A percentile compares a stretch with the other conserved stretches of the same genome.
Conservation (phyloP, 805 yeast genomes). For the Candida piceae region DNA sequence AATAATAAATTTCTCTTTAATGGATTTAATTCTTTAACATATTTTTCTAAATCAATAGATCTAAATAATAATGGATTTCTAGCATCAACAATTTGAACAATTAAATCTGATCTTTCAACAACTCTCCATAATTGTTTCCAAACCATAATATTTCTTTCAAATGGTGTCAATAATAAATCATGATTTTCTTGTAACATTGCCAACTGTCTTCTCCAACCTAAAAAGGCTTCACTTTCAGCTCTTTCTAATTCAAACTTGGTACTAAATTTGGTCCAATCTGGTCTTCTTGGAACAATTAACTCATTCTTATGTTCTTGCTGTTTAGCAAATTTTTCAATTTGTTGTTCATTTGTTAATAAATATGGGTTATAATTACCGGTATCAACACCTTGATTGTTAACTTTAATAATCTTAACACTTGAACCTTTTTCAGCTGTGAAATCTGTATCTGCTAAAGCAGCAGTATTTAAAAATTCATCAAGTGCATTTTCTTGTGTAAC, state of each 20-base stretch:
- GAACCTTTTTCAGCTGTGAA: slow-evolving; percentile 87
- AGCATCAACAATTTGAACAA: slow-evolving; percentile 97
- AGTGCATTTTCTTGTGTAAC: slow-evolving; percentile 92
- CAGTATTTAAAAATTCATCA: slow-evolving; percentile 92
- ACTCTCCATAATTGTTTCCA: slow-evolving; percentile 99
- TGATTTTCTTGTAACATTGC: slow-evolving; percentile 81
- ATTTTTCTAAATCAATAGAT: slow-evolving; percentile 75
- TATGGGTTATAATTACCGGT: slow-evolving; percentile 45
- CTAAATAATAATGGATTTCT: slow-evolving; percentile 89
- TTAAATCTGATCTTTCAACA: slow-evolving; percentile 86
- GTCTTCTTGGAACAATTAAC: slow-evolving; percentile 89
- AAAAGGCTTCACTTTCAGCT: slow-evolving; percentile 82
- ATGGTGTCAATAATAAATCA: slow-evolving; percentile 87
- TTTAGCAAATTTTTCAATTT: slow-evolving; percentile 49
- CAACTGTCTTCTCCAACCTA: slow-evolving; percentile 89
- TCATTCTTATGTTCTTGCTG: slow-evolving; percentile 63
- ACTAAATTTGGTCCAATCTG: slow-evolving; percentile 71
- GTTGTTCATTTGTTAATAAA: slow-evolving; percentile 62
- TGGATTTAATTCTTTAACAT: slow-evolving; percentile 74
- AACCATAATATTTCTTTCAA: slow-evolving; percentile 94
- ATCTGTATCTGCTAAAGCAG: slow-evolving; percentile 93
- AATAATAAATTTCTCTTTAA: slow-evolving; percentile 73
- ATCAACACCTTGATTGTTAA: slow-evolving; percentile 70
- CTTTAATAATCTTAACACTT: slow-evolving; percentile 77
- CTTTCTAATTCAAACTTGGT: slow-evolving; percentile 76